Evolutionary conservation across 2,329 filamentous ascomycete genomes (phyloP).

Genomic region (Mycosphaerella sp.): DNA sequence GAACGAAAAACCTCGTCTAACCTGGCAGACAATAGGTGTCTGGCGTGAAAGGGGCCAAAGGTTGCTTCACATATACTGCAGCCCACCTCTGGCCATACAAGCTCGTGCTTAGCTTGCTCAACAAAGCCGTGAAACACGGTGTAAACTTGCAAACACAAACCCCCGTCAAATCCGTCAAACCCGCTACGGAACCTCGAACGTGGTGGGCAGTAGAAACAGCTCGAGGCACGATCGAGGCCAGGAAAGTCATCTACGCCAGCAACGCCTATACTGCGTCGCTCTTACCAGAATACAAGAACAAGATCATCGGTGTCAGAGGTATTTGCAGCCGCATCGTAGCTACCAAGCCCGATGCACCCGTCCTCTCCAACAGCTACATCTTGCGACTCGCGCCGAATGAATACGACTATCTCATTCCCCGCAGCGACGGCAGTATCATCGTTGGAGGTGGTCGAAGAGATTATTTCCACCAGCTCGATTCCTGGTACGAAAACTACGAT

Average conservation of each 20-base stretch:
- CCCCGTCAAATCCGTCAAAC: slow-evolving; percentile 68
- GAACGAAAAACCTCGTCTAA: background rate
- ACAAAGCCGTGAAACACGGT: slow-evolving; percentile 34
- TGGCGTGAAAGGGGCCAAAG: slow-evolving; percentile 37
- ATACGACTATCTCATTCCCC: slow-evolving; percentile 41
- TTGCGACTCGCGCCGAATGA: slow-evolving; percentile 18
- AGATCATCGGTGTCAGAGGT: slow-evolving; percentile 28
- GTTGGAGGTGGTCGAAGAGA: slow-evolving; percentile 39
- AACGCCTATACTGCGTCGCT: slow-evolving; percentile 29
- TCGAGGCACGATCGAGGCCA: slow-evolving; percentile 26
- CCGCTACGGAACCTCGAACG: slow-evolving; percentile 41
- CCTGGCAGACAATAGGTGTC: slow-evolving; percentile 28
- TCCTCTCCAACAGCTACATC: slow-evolving; percentile 29
- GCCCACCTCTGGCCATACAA: slow-evolving; percentile 38
- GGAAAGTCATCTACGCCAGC: slow-evolving; percentile 32
- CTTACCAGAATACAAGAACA: slow-evolving; percentile 33
- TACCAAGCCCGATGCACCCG: slow-evolving; percentile 17
- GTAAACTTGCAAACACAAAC: slow-evolving; percentile 72
- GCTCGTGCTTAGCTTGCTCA: slow-evolving; percentile 24
- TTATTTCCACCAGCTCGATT: slow-evolving; percentile 21
- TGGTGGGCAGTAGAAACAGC: slow-evolving; percentile 23
- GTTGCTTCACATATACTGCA: slow-evolving; percentile 43
- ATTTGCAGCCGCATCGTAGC: slow-evolving; percentile 46
- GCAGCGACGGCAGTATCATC: slow-evolving; percentile 42
- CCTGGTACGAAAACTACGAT: slow-evolving; percentile 46